Evolutionary conservation across 2,329 filamentous ascomycete species (phyloP), one percentile per base, ranked within the genome.

Genomic region (Fusarium compactum): DNA sequence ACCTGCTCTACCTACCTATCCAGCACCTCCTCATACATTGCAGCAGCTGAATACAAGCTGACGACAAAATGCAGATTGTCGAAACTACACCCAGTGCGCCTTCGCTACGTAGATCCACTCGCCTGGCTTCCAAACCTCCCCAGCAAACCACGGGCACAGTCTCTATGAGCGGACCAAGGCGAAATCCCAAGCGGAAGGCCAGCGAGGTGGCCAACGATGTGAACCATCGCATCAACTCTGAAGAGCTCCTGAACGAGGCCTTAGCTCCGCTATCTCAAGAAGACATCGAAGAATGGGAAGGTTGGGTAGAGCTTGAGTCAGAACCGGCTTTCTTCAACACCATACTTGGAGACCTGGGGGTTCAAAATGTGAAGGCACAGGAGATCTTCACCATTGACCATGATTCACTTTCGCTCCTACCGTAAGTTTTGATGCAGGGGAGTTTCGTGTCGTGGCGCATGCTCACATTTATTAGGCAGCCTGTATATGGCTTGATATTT

Each of bases 321-420:
- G 94, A 98, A 67, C 95, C 95, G 10, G 93, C 89, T 29, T 90
- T 95, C 74, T 98, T 98, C 83, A 96, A 94, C 74, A 89, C 90
- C 41, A 95, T 98, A 78, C 84, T 98, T 6, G 86, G 87, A 34
- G 90, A 94, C 51, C 89, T 96, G 64, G 94, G 94, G 24, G 91
- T 96, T 7, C 83, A 86, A 59, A 88, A 90, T 54, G 86, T 94
- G 63, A 91, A 90, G 70, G 87, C 95, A 1, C 88, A 92, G 65
- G 95, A 98, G 77, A 84, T 97, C 2, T 88, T 94, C 65, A 85
- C 87, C 34, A 82, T 97, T 20, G 93, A 97, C 60, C 85, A 90
- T 66, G 86, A 88, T 11, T 85, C 86, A 56, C 82, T 94, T 30
- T 82, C 82, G n/a, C 80, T 84, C 41, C 82, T 95, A 32, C 88